These are phyloP conservation scores for Eucalyptus melliodora DNA, from an alignment of 345 rosid genomes.

Conservation along the genomic window DNA sequence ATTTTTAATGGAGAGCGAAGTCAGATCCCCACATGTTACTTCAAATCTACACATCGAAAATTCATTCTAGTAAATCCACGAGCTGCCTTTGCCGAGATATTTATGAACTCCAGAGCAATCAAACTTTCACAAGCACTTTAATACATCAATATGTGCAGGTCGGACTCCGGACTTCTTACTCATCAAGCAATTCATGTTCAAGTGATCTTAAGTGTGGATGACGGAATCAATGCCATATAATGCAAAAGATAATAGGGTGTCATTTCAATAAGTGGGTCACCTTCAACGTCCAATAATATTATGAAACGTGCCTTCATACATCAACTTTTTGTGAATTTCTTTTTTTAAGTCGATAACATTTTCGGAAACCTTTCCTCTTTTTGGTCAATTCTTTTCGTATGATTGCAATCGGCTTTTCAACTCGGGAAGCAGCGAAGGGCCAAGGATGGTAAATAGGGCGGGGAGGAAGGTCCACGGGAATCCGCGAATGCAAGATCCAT, in stretches of 20 bases:
- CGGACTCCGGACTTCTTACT: background rate
- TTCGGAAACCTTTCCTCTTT: no score
- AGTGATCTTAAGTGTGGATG: no score
- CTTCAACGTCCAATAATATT: fast-evolving
- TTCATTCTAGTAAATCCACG: background rate
- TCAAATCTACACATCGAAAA: background rate
- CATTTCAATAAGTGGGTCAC: no score
- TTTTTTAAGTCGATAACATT: fast-evolving
- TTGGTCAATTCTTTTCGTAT: fast-evolving
- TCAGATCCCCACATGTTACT: background rate
- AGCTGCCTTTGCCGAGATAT: fast-evolving
- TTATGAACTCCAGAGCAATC: background rate
- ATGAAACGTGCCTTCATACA: no score
- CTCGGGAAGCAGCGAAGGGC: background rate
- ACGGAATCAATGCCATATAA: fast-evolving
- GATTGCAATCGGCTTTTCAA: background rate
- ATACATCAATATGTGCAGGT: background rate
- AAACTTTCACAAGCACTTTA: background rate
- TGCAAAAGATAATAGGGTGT: fast-evolving
- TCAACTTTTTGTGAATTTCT: no score
- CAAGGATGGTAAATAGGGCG: background rate
- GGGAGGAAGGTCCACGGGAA: background rate
- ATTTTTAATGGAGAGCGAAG: background rate
- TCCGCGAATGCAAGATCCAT: background rate
- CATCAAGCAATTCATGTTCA: background rate